phyloP scores from a whole-genome alignment of 2,329 filamentous ascomycete genomes.

The Aspergillus candidus region DNA sequence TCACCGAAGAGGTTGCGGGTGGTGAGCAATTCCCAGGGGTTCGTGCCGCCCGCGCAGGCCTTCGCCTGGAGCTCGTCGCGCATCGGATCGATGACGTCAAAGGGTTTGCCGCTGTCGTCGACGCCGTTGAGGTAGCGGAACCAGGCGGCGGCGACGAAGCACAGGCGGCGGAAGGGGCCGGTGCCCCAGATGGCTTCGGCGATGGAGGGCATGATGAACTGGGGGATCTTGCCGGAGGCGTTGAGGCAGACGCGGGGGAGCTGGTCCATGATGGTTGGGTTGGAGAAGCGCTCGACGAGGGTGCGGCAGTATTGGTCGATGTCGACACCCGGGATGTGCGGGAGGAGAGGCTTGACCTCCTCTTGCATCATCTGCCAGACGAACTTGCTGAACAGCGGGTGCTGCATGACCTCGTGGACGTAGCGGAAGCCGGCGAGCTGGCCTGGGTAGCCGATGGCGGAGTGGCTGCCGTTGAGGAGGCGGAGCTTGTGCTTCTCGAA shows the following conservation, averaged over 20 bases:
- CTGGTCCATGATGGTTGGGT: conserved; percentile 53
- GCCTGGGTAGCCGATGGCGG: conserved; percentile 48
- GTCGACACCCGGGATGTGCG: conserved; percentile 46
- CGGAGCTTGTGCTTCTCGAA: conserved; percentile 55
- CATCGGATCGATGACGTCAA: conserved; percentile 45
- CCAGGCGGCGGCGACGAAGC: conserved; percentile 47
- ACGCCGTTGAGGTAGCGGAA: conserved; percentile 49
- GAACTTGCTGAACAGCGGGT: conserved; percentile 44
- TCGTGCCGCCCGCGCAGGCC: conserved; percentile 40
- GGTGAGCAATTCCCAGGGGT: conserved; percentile 41
- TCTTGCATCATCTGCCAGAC: conserved; percentile 52
- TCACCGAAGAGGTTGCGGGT: conserved; percentile 48
- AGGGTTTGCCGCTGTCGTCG: conserved; percentile 42
- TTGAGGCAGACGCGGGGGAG: conserved; percentile 48
- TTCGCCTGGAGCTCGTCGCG: conserved; percentile 43
- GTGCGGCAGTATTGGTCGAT: conserved; percentile 50
- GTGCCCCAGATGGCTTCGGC: conserved; percentile 41
- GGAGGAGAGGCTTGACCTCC: conserved; percentile 50
- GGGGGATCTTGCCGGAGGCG: conserved; percentile 51
- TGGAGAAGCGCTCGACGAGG: conserved; percentile 51
- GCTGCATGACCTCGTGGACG: conserved; percentile 50
- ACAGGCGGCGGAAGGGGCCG: conserved; percentile 43
- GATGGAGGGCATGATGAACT: conserved; percentile 37
- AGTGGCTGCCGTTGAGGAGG: conserved; percentile 50
- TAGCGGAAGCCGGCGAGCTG: conserved; percentile 50